These are phyloP conservation scores for Colletotrichum liriopes DNA, from an alignment of 2,329 filamentous ascomycete species.

Conservation along the genomic window DNA sequence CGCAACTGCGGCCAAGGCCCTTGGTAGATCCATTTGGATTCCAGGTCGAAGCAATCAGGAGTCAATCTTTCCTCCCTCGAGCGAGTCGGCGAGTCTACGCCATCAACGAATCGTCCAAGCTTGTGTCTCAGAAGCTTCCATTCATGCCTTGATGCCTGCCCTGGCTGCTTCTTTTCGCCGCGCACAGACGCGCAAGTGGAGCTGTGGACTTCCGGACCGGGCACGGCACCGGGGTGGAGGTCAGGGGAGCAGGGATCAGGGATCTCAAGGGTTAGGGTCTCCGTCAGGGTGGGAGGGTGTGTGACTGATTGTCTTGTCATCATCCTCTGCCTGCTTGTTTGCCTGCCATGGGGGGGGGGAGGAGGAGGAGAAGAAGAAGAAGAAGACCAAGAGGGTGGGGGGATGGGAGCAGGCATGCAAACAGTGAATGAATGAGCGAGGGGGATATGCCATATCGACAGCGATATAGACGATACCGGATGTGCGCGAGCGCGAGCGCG, in stretches of 20 bases:
- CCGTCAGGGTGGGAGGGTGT: constrained; percentile 1
- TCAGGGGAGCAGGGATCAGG: constrained; percentile 14
- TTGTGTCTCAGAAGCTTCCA: constrained; percentile 41
- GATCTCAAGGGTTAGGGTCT: neutral
- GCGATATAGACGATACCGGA: neutral
- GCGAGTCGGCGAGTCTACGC: neutral
- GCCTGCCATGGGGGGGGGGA: neutral
- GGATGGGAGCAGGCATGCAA: neutral
- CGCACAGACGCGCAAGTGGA: constrained; percentile 38
- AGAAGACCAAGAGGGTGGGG: neutral
- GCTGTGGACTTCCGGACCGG: constrained; percentile 31
- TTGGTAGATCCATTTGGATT: neutral
- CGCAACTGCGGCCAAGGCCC: neutral
- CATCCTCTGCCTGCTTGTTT: neutral
- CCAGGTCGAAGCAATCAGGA: neutral
- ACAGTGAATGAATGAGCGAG: neutral
- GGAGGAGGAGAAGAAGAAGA: neutral
- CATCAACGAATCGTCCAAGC: constrained; percentile 31
- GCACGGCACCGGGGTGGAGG: constrained; percentile 24
- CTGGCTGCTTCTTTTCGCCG: constrained; percentile 28
- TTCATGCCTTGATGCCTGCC: constrained; percentile 36
- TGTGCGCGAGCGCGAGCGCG: neutral
- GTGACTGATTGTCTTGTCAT: constrained; percentile 1
- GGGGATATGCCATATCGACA: neutral
- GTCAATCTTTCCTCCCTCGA: neutral